A percentile compares a stretch with the other conserved stretches of the same genome.
These are phyloP conservation scores for Hordeum marinum DNA, from an alignment of 176 grass and related monocot genomes.

Conservation along the genomic window DNA sequence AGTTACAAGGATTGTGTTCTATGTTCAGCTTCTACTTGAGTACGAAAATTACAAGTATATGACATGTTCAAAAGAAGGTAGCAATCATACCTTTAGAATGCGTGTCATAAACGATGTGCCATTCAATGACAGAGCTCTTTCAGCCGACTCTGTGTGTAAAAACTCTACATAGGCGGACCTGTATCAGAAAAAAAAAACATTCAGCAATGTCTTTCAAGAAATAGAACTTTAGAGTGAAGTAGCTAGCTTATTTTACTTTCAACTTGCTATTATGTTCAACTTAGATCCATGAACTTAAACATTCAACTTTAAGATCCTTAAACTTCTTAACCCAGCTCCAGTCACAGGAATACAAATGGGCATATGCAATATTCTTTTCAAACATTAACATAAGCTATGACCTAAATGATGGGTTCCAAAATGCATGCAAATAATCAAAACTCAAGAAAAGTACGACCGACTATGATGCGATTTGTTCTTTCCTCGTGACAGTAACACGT, in stretches of 20 bases:
- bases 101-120: conserved; percentile 97
- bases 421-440: conserved; percentile 10
- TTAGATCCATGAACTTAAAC: not conserved
- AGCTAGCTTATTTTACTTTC: not conserved
- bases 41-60: not conserved
- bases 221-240: not conserved
- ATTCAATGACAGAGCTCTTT: conserved; percentile 77
- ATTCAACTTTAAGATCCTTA: not conserved
- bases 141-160: conserved; percentile 86
- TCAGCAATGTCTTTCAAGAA: conserved; percentile 2
- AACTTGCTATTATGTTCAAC: conserved; percentile 2
- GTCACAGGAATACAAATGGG: not conserved
- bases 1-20: not conserved
- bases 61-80: not conserved
- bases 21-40: not conserved
- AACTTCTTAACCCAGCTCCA: not conserved
- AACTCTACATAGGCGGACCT: conserved; percentile 91
- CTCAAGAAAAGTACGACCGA: not conserved
- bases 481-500: not conserved
- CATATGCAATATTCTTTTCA: conserved; percentile 1
- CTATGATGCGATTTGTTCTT: not conserved
- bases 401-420: not conserved
- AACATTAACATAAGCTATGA: not conserved
- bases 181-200: conserved; percentile 14
- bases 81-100: conserved; percentile 71